A percentile compares a stretch with the other conserved stretches of the same genome.
phyloP scores from a whole-genome alignment of 352 stramenopile species.

The Saprolegnia parasitica region DNA sequence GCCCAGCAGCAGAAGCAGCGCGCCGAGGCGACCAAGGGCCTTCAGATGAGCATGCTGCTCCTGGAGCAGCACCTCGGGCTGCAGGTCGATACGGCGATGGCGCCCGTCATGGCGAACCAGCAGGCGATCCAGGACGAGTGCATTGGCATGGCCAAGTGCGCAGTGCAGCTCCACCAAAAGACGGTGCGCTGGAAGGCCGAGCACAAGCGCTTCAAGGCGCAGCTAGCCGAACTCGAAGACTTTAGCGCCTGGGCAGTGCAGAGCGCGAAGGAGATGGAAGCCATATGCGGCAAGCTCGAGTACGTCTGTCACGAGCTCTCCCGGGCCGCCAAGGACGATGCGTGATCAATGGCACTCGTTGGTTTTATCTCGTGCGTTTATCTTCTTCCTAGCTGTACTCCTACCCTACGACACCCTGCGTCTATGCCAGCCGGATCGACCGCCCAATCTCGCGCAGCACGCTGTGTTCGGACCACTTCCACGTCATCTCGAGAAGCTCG shows the following conservation, averaged over 20 bases:
- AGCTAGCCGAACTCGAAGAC: slow-evolving; percentile 15
- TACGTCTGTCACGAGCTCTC: slow-evolving; percentile 27
- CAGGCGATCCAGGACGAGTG: slow-evolving; percentile 22
- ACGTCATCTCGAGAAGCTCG: slow-evolving; percentile 31
- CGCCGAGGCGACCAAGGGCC: not conserved
- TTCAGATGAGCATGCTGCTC: not conserved
- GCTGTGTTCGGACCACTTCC: slow-evolving; percentile 26
- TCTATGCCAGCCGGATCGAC: slow-evolving; percentile 20
- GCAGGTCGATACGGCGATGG: slow-evolving; percentile 3
- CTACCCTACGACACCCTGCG: no score
- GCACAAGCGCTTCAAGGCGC: slow-evolving; percentile 21
- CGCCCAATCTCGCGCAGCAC: slow-evolving; percentile 22
- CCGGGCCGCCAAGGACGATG: not conserved
- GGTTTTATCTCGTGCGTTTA: no score
- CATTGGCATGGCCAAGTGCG: slow-evolving; percentile 12
- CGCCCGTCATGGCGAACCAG: slow-evolving; percentile 14
- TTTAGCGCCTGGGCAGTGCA: slow-evolving; percentile 14
- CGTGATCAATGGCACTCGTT: no score
- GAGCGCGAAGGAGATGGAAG: slow-evolving; percentile 23
- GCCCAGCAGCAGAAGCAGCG: slow-evolving; percentile 12
- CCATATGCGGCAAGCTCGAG: slow-evolving; percentile 21
- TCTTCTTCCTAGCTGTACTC: no score
- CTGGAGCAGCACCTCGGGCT: slow-evolving; percentile 8
- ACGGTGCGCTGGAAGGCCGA: slow-evolving; percentile 27
- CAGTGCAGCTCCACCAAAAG: slow-evolving; percentile 24